Evolutionary conservation across 345 rosid species (phyloP), one percentile per base, ranked within the genome.

Genomic region (Rubroshorea leprosula): DNA sequence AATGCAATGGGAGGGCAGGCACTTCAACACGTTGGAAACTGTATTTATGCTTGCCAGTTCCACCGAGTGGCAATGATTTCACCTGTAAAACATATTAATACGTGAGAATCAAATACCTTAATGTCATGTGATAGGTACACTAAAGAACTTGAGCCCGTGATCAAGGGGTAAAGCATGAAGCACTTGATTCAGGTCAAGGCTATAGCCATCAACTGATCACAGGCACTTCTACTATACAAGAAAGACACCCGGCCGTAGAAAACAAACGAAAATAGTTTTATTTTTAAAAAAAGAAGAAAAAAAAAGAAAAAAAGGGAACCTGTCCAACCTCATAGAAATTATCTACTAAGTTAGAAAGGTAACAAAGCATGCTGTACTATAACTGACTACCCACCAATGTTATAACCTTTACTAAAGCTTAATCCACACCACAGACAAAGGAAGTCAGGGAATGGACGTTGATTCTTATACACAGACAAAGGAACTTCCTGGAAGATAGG

Each of bases 41-140:
- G 77, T 90, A 90, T 49, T 72, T 89, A 71, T 87, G 97, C 75
- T 87, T 93, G 5, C 97, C 97, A 41, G 87, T 82, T 66, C 99
- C 99, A 69, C 55, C 73, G 18, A 81, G 58, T 49, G 95, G 89
- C 76, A 87, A 27, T 46, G 81, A 47, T 73, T 87, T 89, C 68
- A 89, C 68, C 96, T 89, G 73, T 56, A 73, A 15, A 60, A 62
- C 35, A 68, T 26, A 27, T 49, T 51, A 13, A 48, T 2, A 10
- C 21, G 23, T 64, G 49, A 55, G 24, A 11, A 64, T 20, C 31
- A 19, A 11, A 49, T 7, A 19, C 3, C 23, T 19, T 7, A 18
- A 57, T 35, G 6, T 23, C 3, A n/a, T 3, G 41, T n/a, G 63
- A 50, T 11, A 2, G 49, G 10, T 21, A 16, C 44, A 23, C 21